Percentiles rank a stretch among this genome's conserved stretches.
phyloP scores from a whole-genome alignment of 2,329 filamentous ascomycete species.

The Xylaria arbuscula region DNA sequence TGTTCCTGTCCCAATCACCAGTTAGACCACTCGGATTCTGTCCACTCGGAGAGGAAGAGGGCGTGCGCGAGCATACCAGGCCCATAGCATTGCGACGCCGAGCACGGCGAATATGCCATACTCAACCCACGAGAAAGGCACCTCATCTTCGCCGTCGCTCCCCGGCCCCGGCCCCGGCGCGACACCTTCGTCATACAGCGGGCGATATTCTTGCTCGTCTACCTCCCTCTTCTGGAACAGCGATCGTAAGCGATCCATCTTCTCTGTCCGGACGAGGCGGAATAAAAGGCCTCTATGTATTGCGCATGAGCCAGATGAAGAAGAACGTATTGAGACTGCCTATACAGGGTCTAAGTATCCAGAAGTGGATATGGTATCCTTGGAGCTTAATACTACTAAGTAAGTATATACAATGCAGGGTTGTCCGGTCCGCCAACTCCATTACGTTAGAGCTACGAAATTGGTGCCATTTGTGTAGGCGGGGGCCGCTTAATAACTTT shows the following conservation, averaged over 20 bases:
- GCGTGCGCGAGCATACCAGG: slow-evolving; percentile 73
- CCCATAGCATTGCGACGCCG: slow-evolving; percentile 96
- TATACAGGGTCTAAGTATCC: background rate
- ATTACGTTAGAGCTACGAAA: background rate
- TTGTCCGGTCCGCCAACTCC: background rate
- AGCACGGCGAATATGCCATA: slow-evolving; percentile 87
- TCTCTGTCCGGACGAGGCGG: slow-evolving; percentile 14
- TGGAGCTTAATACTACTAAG: slow-evolving; percentile 7
- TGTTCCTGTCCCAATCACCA: slow-evolving; percentile 74
- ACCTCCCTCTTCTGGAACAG: slow-evolving; percentile 51
- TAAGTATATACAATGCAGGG: background rate
- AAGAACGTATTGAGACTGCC: background rate
- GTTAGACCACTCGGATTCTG: slow-evolving; percentile 24
- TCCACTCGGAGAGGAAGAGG: slow-evolving; percentile 14
- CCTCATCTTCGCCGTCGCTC: slow-evolving; percentile 51
- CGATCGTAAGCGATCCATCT: slow-evolving; percentile 55
- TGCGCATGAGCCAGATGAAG: slow-evolving; percentile 21
- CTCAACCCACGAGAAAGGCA: slow-evolving; percentile 83
- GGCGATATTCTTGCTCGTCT: slow-evolving; percentile 51
- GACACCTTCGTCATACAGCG: slow-evolving; percentile 48
- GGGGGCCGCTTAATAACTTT: background rate
- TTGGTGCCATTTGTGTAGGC: background rate
- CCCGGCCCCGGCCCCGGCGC: slow-evolving; percentile 29
- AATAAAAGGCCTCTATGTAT: slow-evolving; percentile 8
- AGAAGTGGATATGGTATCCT: slow-evolving; percentile 20